phyloP scores from a whole-genome alignment of 2,329 filamentous ascomycete genomes.

The Colletotrichum sp. region DNA sequence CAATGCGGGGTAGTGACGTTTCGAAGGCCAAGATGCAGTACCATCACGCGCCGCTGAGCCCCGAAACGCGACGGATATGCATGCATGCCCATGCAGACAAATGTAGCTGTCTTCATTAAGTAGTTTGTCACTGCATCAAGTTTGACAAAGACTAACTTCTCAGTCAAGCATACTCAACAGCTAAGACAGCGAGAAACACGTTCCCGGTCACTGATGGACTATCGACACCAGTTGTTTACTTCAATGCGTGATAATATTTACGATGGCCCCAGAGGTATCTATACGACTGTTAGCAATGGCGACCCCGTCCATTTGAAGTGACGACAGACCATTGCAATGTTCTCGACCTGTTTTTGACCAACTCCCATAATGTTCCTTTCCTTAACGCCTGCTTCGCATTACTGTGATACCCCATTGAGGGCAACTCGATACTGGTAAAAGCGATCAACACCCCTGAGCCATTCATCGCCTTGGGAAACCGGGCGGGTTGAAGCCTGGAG shows the following conservation, averaged over 20 bases:
- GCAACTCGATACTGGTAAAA: not conserved
- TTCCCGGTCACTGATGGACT: not conserved
- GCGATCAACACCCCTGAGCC: not conserved
- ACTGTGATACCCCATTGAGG: not conserved
- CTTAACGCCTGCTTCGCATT: constrained; percentile 4
- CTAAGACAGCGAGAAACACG: not conserved
- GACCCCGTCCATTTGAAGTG: not conserved
- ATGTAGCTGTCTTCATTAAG: not conserved
- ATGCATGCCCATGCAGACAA: not conserved
- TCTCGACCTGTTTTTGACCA: not conserved
- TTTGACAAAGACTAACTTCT: not conserved
- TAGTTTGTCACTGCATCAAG: not conserved
- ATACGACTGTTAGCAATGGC: constrained; percentile 10
- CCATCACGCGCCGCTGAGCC: not conserved
- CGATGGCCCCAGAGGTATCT: not conserved
- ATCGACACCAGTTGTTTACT: not conserved
- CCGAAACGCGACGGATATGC: not conserved
- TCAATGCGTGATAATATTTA: not conserved
- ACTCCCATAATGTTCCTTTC: not conserved
- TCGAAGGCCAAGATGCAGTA: not conserved
- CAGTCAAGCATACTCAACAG: not conserved
- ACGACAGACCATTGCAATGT: constrained; percentile 21
- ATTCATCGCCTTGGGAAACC: constrained; percentile 35
- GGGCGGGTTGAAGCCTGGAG: constrained; percentile 43
- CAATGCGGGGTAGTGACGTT: not conserved